A percentile compares a stretch with the other conserved stretches of the same genome.
phyloP scores from a whole-genome alignment of 208 protist genomes.

The Novymonas esmeraldas region DNA sequence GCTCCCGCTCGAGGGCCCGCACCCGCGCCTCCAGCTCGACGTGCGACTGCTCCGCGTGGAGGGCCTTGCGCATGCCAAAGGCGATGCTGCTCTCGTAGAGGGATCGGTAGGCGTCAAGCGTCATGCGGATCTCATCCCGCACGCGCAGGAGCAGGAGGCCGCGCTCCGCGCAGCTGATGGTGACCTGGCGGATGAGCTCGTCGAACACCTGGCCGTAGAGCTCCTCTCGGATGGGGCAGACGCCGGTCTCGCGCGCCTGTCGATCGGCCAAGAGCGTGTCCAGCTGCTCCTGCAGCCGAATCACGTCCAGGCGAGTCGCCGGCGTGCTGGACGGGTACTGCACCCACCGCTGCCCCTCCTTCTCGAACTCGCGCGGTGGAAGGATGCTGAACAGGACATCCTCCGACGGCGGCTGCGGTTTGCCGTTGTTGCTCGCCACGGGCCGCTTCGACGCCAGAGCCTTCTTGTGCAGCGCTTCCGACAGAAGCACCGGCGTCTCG shows the following conservation, averaged over 20 bases:
- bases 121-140: conserved; percentile 96
- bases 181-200: conserved; percentile 98
- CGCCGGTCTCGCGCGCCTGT: conserved; percentile 97
- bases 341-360: conserved; percentile 82
- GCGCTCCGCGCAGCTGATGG: conserved; percentile 97
- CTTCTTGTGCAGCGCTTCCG: conserved; percentile 76
- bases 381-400: conserved; percentile 93
- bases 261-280: conserved; percentile 94
- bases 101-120: conserved; percentile 83
- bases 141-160: conserved; percentile 97
- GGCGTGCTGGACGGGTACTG: conserved; percentile 91
- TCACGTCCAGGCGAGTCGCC: conserved; percentile 90
- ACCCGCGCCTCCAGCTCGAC: conserved; percentile 95
- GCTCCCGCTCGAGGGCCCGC: conserved; percentile 93
- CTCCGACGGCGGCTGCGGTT: conserved; percentile 70
- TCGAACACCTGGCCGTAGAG: conserved; percentile 98
- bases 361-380: conserved; percentile 90
- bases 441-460: conserved; percentile 48
- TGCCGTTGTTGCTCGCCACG: conserved; percentile 7
- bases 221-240: conserved; percentile 98
- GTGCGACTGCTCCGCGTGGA: conserved; percentile 97
- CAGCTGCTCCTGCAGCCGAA: conserved; percentile 94
- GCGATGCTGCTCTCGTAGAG: conserved; percentile 88
- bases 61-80: conserved; percentile 98
- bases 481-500: conserved; percentile 87